Base-by-base conservation (phyloP, 768 basidiomycete genomes). In the Amanita pallidorosea region DNA sequence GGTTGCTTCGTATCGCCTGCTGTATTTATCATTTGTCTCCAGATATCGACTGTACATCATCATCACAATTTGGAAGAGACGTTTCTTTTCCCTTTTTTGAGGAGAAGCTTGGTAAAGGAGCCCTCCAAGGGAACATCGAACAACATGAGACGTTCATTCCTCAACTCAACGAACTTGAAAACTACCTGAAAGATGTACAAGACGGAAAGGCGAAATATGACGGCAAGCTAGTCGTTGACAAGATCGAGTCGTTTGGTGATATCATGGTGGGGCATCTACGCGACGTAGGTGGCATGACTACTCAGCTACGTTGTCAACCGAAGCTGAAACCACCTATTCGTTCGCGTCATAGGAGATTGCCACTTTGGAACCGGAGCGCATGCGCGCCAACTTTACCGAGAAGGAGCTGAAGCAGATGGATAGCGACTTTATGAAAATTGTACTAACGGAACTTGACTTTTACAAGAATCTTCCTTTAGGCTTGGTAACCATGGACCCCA, bases 161-260 rank as follows among this genome's bases (percentile, higher is more conserved):
- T 7, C 55, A 61, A 8, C 45, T 67, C 6, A 54, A 58, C 7
- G 58, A 58, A 20, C 52, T 60, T 1, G 57, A 62, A 49, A 49
- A 36, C 13, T 63, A 63, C 18, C 69, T 82, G 52, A 70, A 80
- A 54, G 76, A 80, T 35, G 76, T 83, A 7, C 74, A 79, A 58
- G 76, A 71, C 37, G 71, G 82, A 31, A 74, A 78, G 34, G 67
- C 70, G 46, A 70, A 76, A 54, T 83, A 83, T 56, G 76, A 81
- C 54, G 60, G 56, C 0, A 42, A 55, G 7, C 33, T 51, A 8
- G 47, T 65, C 12, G 18, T 63, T 4, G 49, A 52, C 5, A 62
- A 58, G 40, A 56, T 67, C 33, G 56, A 63, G 27, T 42, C 41
- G 4, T 67, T 67, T 23, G 55, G 56, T 4, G 67, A 66, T 17